A percentile compares a stretch with the other conserved stretches of the same genome.
These are phyloP conservation scores for Pleurotus tuoliensis DNA, from an alignment of 768 basidiomycete genomes.

Conservation along the genomic window DNA sequence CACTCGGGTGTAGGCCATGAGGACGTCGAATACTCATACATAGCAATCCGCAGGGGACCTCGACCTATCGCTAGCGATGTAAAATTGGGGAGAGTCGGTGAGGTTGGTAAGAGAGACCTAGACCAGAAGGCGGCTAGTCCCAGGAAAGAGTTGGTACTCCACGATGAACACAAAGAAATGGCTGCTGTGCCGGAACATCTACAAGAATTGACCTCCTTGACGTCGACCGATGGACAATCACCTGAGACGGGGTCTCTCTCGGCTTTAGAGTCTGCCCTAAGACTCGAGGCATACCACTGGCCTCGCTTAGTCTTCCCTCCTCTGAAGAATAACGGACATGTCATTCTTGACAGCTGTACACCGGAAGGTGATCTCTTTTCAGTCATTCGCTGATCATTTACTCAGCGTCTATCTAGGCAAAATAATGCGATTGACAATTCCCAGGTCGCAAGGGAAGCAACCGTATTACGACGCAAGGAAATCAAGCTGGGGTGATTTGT, in stretches of 20 bases:
- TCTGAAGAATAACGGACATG: constrained; percentile 85
- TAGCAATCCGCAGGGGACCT: constrained; percentile 77
- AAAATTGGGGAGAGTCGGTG: constrained; percentile 48
- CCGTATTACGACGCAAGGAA: constrained; percentile 94
- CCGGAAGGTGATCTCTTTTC: constrained; percentile 53
- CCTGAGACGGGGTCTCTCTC: constrained; percentile 13
- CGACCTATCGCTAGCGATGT: constrained; percentile 46
- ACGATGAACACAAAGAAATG: constrained; percentile 25
- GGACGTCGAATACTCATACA: constrained; percentile 85
- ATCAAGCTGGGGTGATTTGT: constrained; percentile 90
- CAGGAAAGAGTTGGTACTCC: constrained; percentile 39
- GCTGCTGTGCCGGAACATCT: constrained; percentile 8
- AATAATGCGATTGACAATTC: constrained; percentile 88
- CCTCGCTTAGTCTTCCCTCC: constrained; percentile 92
- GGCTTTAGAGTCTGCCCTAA: constrained; percentile 50
- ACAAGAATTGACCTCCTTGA: constrained; percentile 8
- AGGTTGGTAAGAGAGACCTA: constrained; percentile 43
- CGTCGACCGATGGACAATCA: constrained; percentile 2
- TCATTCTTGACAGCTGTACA: constrained; percentile 88
- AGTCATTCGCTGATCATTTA: not conserved
- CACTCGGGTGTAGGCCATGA: constrained; percentile 83
- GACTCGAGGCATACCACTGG: constrained; percentile 81
- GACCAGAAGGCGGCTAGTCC: constrained; percentile 27
- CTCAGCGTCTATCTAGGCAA: constrained; percentile 40
- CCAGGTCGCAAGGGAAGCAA: constrained; percentile 95